These are phyloP conservation scores for Apiotrichum akiyoshidainum DNA, from an alignment of 1,284 basidiomycete species.

Conservation along the genomic window DNA sequence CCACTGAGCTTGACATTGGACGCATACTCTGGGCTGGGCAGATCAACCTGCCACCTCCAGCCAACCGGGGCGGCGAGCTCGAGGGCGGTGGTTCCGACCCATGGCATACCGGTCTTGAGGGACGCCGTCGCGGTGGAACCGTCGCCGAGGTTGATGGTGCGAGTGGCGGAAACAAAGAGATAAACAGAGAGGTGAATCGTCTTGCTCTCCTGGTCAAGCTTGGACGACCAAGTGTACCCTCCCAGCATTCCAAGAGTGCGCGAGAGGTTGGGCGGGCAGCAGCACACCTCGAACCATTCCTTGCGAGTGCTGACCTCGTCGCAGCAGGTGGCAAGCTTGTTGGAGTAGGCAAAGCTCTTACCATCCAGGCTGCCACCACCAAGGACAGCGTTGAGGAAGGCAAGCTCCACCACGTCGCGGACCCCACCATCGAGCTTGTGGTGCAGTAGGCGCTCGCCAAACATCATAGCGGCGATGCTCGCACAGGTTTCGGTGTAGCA, in stretches of 20 bases:
- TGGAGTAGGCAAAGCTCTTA: slow-evolving; percentile 35
- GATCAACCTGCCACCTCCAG: slow-evolving; percentile 26
- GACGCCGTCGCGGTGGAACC: slow-evolving; percentile 23
- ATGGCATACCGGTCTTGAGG: slow-evolving; percentile 35
- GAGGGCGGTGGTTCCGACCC: slow-evolving; percentile 25
- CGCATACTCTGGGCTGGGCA: slow-evolving; percentile 33
- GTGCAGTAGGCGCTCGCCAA: slow-evolving; percentile 31
- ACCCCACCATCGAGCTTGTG: slow-evolving; percentile 27
- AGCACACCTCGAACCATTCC: slow-evolving; percentile 44
- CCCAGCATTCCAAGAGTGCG: slow-evolving; percentile 40
- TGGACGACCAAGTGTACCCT: slow-evolving; percentile 35
- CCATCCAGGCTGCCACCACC: slow-evolving; percentile 49
- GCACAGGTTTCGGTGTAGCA: slow-evolving; percentile 44
- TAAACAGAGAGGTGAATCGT: slow-evolving; percentile 29
- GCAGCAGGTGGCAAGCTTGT: slow-evolving; percentile 35
- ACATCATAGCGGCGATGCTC: slow-evolving; percentile 40
- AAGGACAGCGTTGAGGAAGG: slow-evolving; percentile 34
- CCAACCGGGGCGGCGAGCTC: slow-evolving; percentile 27
- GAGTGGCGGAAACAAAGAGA: slow-evolving; percentile 29
- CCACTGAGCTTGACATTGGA: slow-evolving; percentile 16
- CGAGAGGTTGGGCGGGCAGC: slow-evolving; percentile 39
- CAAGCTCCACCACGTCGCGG: slow-evolving; percentile 34
- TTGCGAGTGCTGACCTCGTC: slow-evolving; percentile 30
- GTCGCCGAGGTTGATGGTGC: slow-evolving; percentile 27
- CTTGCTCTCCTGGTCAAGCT: slow-evolving; percentile 19